Evolutionary conservation across 768 basidiomycete species (phyloP), one percentile per base, ranked within the genome.

Genomic region (Peribolospora baueri): DNA sequence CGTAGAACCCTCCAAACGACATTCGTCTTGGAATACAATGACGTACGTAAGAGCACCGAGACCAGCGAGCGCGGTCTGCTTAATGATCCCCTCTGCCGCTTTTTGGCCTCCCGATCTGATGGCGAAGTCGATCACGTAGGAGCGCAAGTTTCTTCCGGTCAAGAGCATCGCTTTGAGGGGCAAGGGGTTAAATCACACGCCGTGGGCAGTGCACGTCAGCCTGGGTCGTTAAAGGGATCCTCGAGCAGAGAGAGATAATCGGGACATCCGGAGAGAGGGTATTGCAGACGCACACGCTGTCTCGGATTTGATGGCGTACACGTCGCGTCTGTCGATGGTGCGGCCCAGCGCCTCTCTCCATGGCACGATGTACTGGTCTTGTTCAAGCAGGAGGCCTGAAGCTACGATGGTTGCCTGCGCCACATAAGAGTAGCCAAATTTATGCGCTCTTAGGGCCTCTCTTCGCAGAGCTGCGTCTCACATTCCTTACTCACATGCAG

Each of bases 31-130:
- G 48, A 46, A 42, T n/a, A 39, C 50, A 25, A 48, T 3, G 5
- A 7, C 42, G 40, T 52, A 6, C 8, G 48, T 67, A 0, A 70
- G 70, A 0, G 67, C 68, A 54, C 68, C 65, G 48, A 72, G 69
- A 8, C 71, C 70, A 3, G 65, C 66, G 38, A 72, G 61, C 0
- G 70, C 65, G 0, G 71, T 72, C 7, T 68, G 63, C 59, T 72
- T 71, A 64, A 73, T 67, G 54, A 73, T 63, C 57, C 72, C 67
- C 25, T 25, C 25, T 25, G 14, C 57, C 58, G 54, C 65, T 65
- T 25, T 66, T 59, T 55, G 65, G 61, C 2, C 62, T 61, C 42
- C 67, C 64, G 11, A 70, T 52, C 57, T 66, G 61, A 56, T 58
- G 11, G 56, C 60, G 41, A 57, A 53, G 8, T 46, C 8, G 14